These are phyloP conservation scores for Aureobasidium uvarum DNA, from an alignment of 2,329 filamentous ascomycete genomes.

Conservation along the genomic window DNA sequence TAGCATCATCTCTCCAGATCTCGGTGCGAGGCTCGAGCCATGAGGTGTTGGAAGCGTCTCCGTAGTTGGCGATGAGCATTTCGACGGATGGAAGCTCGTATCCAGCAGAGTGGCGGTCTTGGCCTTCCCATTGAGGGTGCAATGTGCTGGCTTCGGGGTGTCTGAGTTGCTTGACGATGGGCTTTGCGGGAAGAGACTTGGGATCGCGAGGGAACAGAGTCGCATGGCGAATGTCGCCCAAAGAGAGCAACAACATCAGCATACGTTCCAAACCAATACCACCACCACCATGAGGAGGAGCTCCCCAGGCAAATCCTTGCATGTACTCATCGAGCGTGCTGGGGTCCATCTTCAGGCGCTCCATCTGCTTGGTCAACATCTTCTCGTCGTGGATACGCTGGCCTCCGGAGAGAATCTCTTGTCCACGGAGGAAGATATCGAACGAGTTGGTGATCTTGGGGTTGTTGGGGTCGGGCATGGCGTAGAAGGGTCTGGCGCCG, in stretches of 20 bases:
- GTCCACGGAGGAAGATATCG: slow-evolving; percentile 89
- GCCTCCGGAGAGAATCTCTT: slow-evolving; percentile 88
- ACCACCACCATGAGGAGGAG: slow-evolving; percentile 84
- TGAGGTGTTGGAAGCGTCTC: slow-evolving; percentile 88
- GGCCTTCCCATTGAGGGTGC: slow-evolving; percentile 61
- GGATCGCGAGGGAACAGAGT: slow-evolving; percentile 87
- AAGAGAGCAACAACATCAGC: slow-evolving; percentile 77
- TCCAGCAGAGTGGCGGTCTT: slow-evolving; percentile 49
- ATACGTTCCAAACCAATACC: slow-evolving; percentile 89
- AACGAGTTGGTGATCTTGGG: slow-evolving; percentile 81
- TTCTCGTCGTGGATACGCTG: slow-evolving; percentile 85
- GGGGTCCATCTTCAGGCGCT: slow-evolving; percentile 69
- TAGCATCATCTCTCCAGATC: slow-evolving; percentile 76
- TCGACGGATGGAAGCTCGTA: slow-evolving; percentile 69
- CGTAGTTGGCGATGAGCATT: slow-evolving; percentile 91
- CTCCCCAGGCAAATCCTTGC: slow-evolving; percentile 81
- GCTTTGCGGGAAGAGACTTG: slow-evolving; percentile 72
- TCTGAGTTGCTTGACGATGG: slow-evolving; percentile 63
- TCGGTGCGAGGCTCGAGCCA: slow-evolving; percentile 89
- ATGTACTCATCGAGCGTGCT: slow-evolving; percentile 89
- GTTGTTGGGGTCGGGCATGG: slow-evolving; percentile 76
- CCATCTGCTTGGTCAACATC: slow-evolving; percentile 75
- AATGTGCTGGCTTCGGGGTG: slow-evolving; percentile 86
- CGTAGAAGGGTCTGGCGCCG: slow-evolving; percentile 84
- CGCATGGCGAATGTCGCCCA: slow-evolving; percentile 86